Conservation (phyloP, 2,329 filamentous ascomycete genomes). For the Lachnellula willkommii region DNA sequence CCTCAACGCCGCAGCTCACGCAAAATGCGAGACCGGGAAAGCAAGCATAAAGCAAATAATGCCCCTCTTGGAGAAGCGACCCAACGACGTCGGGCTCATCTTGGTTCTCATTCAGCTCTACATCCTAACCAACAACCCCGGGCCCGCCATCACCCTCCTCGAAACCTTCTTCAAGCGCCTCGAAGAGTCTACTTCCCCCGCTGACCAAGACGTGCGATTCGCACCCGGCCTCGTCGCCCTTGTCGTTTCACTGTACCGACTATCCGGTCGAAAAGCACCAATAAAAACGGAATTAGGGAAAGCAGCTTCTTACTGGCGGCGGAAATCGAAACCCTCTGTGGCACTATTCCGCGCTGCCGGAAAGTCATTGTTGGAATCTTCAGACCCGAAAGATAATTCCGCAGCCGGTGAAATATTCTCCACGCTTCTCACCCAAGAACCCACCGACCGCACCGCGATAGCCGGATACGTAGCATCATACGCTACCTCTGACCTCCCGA, state of each 20-base stretch:
- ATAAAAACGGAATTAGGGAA: constrained; percentile 70
- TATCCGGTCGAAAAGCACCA: constrained; percentile 66
- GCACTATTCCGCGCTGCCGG: constrained; percentile 76
- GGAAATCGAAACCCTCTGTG: constrained; percentile 51
- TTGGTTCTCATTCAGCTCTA: constrained; percentile 80
- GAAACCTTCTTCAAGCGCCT: constrained; percentile 70
- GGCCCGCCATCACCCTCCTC: constrained; percentile 67
- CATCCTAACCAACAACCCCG: constrained; percentile 63
- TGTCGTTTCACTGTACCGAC: constrained; percentile 71
- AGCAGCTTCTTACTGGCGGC: constrained; percentile 76
- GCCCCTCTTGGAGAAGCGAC: constrained; percentile 64
- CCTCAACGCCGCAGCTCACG: constrained; percentile 69
- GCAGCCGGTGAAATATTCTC: constrained; percentile 76
- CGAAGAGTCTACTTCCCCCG: constrained; percentile 52
- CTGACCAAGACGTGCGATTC: constrained; percentile 66
- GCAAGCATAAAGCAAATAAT: constrained; percentile 65
- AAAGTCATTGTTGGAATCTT: constrained; percentile 73
- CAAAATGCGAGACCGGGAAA: constrained; percentile 58
- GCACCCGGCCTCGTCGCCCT: constrained; percentile 80
- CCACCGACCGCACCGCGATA: constrained; percentile 62
- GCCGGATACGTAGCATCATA: constrained; percentile 85
- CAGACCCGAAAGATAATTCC: constrained; percentile 59
- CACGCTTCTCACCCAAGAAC: constrained; percentile 59
- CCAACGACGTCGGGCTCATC: constrained; percentile 73
- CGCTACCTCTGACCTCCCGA: constrained; percentile 54